A percentile compares a stretch with the other conserved stretches of the same genome.
phyloP scores from a whole-genome alignment of 2,329 filamentous ascomycete species.

The Pseudocercospora eumusae region DNA sequence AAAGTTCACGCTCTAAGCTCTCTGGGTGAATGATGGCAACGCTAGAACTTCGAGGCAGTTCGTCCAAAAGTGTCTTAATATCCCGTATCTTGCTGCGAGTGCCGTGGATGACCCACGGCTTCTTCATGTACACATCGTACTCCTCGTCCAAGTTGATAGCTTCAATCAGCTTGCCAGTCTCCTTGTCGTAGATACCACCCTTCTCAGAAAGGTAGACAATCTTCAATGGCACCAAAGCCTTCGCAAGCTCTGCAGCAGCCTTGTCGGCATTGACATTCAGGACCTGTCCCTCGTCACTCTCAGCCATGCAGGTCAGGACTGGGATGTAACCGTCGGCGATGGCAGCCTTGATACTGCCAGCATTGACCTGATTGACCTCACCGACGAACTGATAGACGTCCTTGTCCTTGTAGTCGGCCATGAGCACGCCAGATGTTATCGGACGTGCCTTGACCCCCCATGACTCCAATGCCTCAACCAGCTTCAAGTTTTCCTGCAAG shows the following conservation, averaged over 20 bases:
- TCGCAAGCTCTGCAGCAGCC: conserved; percentile 87
- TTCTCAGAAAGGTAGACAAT: conserved; percentile 99
- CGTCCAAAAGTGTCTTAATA: conserved; percentile 88
- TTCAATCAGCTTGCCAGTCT: conserved; percentile 92
- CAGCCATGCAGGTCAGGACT: conserved; percentile 93
- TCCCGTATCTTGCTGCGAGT: conserved; percentile 96
- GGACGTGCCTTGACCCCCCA: conserved; percentile 87
- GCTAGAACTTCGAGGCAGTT: conserved; percentile 85
- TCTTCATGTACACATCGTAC: conserved; percentile 86
- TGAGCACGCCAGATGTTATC: conserved; percentile 85
- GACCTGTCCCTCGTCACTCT: conserved; percentile 85
- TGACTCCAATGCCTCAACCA: conserved; percentile 85
- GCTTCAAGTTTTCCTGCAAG: conserved; percentile 89
- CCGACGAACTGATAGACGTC: conserved; percentile 95
- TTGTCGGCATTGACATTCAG: conserved; percentile 98
- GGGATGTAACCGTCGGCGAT: conserved; percentile 90
- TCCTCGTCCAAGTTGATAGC: conserved; percentile 97
- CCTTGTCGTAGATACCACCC: conserved; percentile 90
- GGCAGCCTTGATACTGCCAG: conserved; percentile 82
- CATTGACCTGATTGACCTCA: conserved; percentile 92
- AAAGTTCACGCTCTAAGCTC: conserved; percentile 93
- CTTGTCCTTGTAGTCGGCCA: conserved; percentile 92
- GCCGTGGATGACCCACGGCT: conserved; percentile 93
- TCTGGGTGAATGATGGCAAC: conserved; percentile 97
- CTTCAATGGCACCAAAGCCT: conserved; percentile 87